phyloP scores from a whole-genome alignment of 345 rosid species.

The Linum trigynum region DNA sequence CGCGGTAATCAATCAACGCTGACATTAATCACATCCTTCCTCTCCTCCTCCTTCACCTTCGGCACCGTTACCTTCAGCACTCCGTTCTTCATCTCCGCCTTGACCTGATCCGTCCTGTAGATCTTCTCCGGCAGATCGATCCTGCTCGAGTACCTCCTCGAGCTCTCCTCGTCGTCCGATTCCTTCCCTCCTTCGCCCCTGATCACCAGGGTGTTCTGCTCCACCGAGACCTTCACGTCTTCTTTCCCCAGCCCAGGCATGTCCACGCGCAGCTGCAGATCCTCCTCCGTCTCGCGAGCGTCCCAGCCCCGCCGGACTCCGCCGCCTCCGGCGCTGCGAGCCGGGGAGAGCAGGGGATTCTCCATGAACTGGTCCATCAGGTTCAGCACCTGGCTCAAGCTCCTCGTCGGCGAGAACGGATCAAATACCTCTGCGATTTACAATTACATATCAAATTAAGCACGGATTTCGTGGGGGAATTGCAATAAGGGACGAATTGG shows the following conservation, averaged over 20 bases:
- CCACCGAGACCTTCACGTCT: conserved; percentile 41
- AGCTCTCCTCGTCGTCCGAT: conserved; percentile 26
- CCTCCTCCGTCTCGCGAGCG: conserved; percentile 38
- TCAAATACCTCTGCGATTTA: conserved; percentile 13
- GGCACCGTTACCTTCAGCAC: conserved; percentile 71
- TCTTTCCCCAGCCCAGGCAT: conserved; percentile 50
- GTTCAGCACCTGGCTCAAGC: conserved; percentile 55
- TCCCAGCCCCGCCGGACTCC: conserved; percentile 36
- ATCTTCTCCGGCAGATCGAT: conserved; percentile 32
- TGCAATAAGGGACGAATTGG: too few relatives aligned
- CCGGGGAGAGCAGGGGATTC: conserved; percentile 32
- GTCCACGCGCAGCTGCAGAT: conserved; percentile 30
- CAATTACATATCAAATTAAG: background rate
- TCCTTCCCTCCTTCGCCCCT: conserved; percentile 50
- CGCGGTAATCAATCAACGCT: conserved; percentile 23
- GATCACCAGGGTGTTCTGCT: conserved; percentile 50
- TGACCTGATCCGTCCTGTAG: conserved; percentile 40
- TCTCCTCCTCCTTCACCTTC: conserved; percentile 58
- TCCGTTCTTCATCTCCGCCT: conserved; percentile 89
- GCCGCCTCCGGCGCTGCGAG: conserved; percentile 33
- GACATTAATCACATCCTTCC: conserved; percentile 38
- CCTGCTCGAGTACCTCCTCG: conserved; percentile 43
- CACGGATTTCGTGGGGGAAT: background rate
- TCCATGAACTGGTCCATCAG: conserved; percentile 51
- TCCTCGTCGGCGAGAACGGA: conserved; percentile 57